A percentile compares a stretch with the other conserved stretches of the same genome.
phyloP scores from a whole-genome alignment of 768 basidiomycete species.

The Serendipita vermifera region DNA sequence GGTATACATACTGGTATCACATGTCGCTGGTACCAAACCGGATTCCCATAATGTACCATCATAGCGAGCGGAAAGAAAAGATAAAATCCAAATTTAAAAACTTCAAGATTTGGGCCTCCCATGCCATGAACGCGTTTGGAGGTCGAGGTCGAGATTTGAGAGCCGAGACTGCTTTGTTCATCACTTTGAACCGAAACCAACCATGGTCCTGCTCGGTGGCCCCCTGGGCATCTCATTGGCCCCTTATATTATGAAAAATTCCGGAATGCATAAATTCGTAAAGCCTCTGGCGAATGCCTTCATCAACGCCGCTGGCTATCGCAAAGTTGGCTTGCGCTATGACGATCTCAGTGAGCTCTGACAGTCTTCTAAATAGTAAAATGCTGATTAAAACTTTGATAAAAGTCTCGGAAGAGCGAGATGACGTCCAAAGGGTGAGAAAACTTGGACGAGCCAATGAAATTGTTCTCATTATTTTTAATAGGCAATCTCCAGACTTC shows the following conservation, averaged over 20 bases:
- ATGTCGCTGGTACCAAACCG: conserved; percentile 67
- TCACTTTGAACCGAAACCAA: neutral
- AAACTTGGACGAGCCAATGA: neutral
- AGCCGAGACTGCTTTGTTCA: conserved; percentile 4
- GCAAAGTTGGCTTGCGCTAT: conserved; percentile 78
- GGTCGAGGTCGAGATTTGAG: neutral
- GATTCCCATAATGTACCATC: conserved; percentile 76
- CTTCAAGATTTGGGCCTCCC: conserved; percentile 72
- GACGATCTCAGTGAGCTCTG: conserved; percentile 77
- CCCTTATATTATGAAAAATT: conserved; percentile 55
- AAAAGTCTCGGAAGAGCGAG: conserved; percentile 63
- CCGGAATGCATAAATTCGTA: conserved; percentile 51
- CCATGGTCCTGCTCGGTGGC: conserved; percentile 13
- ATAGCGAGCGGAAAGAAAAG: conserved; percentile 73
- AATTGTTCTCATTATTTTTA: neutral
- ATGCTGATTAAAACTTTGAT: neutral
- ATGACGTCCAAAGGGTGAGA: conserved; percentile 63
- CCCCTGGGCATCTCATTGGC: conserved; percentile 64
- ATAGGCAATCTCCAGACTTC: conserved; percentile 75
- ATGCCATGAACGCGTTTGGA: conserved; percentile 30
- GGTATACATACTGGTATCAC: conserved; percentile 53
- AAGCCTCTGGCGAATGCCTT: conserved; percentile 78
- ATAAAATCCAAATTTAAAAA: conserved; percentile 82
- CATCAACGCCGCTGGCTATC: conserved; percentile 65
- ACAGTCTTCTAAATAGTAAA: conserved; percentile 10